Percentiles rank a stretch among this genome's conserved stretches.
phyloP scores from a whole-genome alignment of 306 rosid species.

The Oemleria cerasiformis region DNA sequence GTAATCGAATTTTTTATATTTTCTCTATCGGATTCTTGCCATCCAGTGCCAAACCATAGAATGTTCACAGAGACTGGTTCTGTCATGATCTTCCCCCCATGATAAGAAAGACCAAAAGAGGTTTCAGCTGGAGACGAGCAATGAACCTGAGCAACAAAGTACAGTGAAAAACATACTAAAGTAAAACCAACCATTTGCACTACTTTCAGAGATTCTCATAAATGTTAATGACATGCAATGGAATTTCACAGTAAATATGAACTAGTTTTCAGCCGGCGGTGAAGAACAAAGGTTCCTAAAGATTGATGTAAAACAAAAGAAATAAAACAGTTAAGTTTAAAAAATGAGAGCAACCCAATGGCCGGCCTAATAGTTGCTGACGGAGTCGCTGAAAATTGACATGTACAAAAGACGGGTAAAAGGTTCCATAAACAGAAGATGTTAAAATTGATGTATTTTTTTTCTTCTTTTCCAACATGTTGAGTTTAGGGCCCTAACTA shows the following conservation, averaged over 20 bases:
- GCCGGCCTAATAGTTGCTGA: constrained; percentile 1
- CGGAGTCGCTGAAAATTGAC: neutral
- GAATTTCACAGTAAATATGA: neutral
- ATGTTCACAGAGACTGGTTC: neutral
- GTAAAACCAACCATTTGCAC: constrained; percentile 2
- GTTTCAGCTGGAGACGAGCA: neutral
- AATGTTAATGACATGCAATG: neutral
- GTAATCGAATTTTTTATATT: neutral
- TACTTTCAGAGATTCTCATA: neutral
- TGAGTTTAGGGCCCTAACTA: too few relatives aligned
- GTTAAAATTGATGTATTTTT: too few relatives aligned
- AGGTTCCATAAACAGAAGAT: neutral
- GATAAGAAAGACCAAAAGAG: constrained; percentile 2
- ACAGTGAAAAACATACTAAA: neutral
- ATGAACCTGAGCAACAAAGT: neutral
- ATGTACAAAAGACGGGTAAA: neutral
- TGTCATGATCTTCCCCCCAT: constrained; percentile 12
- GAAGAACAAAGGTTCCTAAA: neutral
- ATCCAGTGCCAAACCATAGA: neutral
- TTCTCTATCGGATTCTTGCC: constrained; percentile 4
- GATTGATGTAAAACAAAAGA: constrained; percentile 5
- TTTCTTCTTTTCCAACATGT: too few relatives aligned
- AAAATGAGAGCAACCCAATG: neutral
- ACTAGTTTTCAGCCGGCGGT: neutral
- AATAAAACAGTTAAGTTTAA: neutral